Conservation (phyloP, 2,329 filamentous ascomycete species). For the Pyrenochaeta sp. region DNA sequence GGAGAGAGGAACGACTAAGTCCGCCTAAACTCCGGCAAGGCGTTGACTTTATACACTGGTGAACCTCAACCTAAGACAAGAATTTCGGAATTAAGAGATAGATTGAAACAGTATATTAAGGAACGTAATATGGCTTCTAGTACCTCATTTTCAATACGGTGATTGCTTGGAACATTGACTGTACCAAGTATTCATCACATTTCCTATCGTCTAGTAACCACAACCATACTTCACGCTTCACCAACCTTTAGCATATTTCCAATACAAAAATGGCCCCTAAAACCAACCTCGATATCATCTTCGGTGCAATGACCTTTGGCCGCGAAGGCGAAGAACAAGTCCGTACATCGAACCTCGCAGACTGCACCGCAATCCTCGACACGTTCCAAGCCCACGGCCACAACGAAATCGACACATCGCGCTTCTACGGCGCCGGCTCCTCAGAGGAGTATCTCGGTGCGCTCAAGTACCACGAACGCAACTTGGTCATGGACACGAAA, state of each 20-base stretch:
- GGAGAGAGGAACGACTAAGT: too few relatives aligned
- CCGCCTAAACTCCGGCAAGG: too few relatives aligned
- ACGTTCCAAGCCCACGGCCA: conserved; percentile 41
- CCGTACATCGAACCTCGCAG: conserved; percentile 21
- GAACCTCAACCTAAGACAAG: too few relatives aligned
- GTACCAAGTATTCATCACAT: too few relatives aligned
- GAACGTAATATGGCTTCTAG: too few relatives aligned
- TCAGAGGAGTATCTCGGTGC: conserved; percentile 54
- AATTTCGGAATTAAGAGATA: too few relatives aligned
- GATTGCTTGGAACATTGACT: too few relatives aligned
- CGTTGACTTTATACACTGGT: too few relatives aligned
- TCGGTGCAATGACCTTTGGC: conserved; percentile 52
- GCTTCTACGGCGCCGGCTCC: conserved; percentile 48
- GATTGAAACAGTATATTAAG: too few relatives aligned
- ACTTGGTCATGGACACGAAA: conserved; percentile 55
- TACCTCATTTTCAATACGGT: too few relatives aligned
- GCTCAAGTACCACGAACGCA: conserved; percentile 49
- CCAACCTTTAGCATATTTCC: too few relatives aligned
- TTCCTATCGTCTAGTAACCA: too few relatives aligned
- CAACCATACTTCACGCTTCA: background rate
- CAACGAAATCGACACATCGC: conserved; percentile 48
- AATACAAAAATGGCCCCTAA: conserved; percentile 21
- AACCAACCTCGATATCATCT: conserved; percentile 36
- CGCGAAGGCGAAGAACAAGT: conserved; percentile 26
- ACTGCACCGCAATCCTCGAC: conserved; percentile 37